Conservation (phyloP, 192 early-diverging fungal species). For the Coemansia furcata region DNA sequence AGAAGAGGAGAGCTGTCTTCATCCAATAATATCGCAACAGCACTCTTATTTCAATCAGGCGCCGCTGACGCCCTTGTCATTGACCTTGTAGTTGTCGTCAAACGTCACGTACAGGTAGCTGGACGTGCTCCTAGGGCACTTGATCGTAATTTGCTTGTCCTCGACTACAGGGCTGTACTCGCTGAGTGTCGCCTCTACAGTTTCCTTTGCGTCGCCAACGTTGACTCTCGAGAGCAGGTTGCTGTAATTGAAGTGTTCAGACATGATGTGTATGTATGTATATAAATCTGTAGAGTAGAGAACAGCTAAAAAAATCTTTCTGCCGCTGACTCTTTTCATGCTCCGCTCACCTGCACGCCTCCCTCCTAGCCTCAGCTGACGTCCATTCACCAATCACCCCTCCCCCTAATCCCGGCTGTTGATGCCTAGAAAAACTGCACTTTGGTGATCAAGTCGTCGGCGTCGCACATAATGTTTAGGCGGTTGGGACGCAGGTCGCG, state of each 20-base stretch:
- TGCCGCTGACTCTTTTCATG: neutral
- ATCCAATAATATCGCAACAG: neutral
- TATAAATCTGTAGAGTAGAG: neutral
- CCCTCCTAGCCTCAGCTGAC: neutral
- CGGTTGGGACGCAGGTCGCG: slow-evolving; percentile 29
- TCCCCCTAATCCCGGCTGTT: neutral
- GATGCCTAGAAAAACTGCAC: slow-evolving; percentile 19
- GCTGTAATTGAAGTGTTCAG: neutral
- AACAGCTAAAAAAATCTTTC: neutral
- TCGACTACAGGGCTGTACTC: neutral
- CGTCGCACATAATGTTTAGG: slow-evolving; percentile 28
- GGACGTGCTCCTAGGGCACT: slow-evolving; percentile 12
- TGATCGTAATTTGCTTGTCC: slow-evolving; percentile 5
- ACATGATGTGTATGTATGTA: neutral
- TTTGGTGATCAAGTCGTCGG: slow-evolving; percentile 9
- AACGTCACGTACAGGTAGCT: slow-evolving; percentile 11
- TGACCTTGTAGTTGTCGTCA: slow-evolving; percentile 2
- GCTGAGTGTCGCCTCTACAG: slow-evolving; percentile 9
- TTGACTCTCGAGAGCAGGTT: slow-evolving; percentile 7
- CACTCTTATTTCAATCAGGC: neutral
- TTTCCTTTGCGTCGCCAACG: slow-evolving; percentile 5
- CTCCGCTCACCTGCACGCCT: neutral
- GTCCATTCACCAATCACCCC: neutral
- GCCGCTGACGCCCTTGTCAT: neutral
- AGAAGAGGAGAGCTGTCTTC: neutral